phyloP scores from a whole-genome alignment of 495 filamentous ascomycete genomes.

The Penicillium riverlandense region DNA sequence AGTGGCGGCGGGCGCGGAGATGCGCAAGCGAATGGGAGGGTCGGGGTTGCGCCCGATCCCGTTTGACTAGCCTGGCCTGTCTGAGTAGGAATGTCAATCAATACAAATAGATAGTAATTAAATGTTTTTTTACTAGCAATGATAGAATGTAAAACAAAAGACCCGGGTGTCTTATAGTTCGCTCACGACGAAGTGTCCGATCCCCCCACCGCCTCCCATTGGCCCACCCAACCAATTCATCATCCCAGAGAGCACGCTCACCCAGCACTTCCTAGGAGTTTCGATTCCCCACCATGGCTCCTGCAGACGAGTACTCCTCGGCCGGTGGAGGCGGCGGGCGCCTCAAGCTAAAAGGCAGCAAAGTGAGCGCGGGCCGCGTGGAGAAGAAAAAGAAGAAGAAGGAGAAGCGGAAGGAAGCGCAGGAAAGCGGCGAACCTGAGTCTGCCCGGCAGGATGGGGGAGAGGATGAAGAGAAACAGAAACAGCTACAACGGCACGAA shows the following conservation, averaged over 20 bases:
- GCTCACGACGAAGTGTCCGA: background rate
- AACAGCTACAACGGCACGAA: no score
- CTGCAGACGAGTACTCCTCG: slow-evolving; percentile 56
- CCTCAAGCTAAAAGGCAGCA: slow-evolving; percentile 74
- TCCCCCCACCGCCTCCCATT: slow-evolving; percentile 11
- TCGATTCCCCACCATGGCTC: slow-evolving; percentile 8
- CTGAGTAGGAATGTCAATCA: background rate
- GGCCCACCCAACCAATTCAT: slow-evolving; percentile 9
- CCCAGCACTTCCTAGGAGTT: background rate
- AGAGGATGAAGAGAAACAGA: no score
- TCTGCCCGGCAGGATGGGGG: background rate
- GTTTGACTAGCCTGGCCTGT: slow-evolving; percentile 58
- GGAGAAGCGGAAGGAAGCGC: slow-evolving; percentile 45
- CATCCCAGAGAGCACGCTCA: slow-evolving; percentile 3
- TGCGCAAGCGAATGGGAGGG: slow-evolving; percentile 63
- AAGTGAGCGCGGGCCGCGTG: slow-evolving; percentile 43
- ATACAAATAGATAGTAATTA: no score
- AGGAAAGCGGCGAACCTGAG: slow-evolving; percentile 3
- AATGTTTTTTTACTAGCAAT: no score
- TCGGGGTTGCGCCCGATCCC: slow-evolving; percentile 74
- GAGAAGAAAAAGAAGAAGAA: slow-evolving; percentile 58
- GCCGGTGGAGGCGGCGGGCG: slow-evolving; percentile 51
- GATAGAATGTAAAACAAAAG: slow-evolving; percentile 2
- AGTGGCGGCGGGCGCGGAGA: slow-evolving; percentile 79
- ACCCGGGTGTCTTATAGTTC: background rate